Conservation (phyloP, 805 yeast species). For the Lachancea mirantina region DNA sequence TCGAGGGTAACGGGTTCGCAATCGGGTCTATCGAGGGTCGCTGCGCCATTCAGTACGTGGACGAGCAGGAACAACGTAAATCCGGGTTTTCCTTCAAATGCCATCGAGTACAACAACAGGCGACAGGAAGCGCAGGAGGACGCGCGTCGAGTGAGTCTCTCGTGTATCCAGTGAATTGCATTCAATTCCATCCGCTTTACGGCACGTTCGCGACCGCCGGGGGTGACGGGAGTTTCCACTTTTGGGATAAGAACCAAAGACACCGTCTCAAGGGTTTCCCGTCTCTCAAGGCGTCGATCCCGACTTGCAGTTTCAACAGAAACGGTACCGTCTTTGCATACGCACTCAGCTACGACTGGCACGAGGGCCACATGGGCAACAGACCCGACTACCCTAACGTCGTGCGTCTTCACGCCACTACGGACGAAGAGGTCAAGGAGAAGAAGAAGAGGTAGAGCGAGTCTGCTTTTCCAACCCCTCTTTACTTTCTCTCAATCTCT, state of each 20-base stretch:
- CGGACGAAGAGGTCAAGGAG: slow-evolving; percentile 75
- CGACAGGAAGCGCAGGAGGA: slow-evolving; percentile 41
- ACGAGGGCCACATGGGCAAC: slow-evolving; percentile 78
- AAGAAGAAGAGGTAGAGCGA: slow-evolving; percentile 30
- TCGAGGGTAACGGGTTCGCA: slow-evolving; percentile 90
- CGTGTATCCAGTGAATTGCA: slow-evolving; percentile 73
- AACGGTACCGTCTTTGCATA: slow-evolving; percentile 83
- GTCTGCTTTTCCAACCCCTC: neutral
- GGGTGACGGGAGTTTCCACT: slow-evolving; percentile 85
- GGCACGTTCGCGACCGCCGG: slow-evolving; percentile 95
- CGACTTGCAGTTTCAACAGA: slow-evolving; percentile 74
- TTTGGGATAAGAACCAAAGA: slow-evolving; percentile 93
- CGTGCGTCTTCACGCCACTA: slow-evolving; percentile 75
- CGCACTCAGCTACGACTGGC: slow-evolving; percentile 93
- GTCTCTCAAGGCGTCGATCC: slow-evolving; percentile 55
- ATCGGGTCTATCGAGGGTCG: slow-evolving; percentile 92
- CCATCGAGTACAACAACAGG: slow-evolving; percentile 55
- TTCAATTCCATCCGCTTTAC: slow-evolving; percentile 78
- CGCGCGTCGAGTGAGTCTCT: slow-evolving; percentile 50
- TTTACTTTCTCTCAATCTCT: neutral
- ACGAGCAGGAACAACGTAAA: slow-evolving; percentile 66
- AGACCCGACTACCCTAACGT: slow-evolving; percentile 66
- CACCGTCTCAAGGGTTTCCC: slow-evolving; percentile 82
- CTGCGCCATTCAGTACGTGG: slow-evolving; percentile 89
- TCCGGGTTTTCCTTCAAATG: slow-evolving; percentile 87